Evolutionary conservation across 2,329 filamentous ascomycete species (phyloP).

Genomic region (Cladosporium sp.): DNA sequence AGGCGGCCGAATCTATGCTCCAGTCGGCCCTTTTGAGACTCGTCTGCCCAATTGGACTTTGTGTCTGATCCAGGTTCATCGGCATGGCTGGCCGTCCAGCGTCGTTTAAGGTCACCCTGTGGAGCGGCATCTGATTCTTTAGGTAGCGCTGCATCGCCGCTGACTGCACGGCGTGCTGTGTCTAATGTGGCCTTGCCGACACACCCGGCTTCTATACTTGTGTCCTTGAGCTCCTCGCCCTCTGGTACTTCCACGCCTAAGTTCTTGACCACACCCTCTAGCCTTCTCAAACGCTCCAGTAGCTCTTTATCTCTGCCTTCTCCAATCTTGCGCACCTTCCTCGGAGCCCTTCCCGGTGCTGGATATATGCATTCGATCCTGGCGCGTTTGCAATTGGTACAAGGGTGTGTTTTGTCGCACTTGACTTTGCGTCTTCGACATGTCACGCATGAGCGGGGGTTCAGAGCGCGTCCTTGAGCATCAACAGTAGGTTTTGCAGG

Average conservation of each 20-base stretch:
- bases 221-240: constrained; percentile 32
- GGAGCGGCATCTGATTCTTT: neutral
- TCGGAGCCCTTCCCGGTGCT: constrained; percentile 66
- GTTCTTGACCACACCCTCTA: constrained; percentile 69
- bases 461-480: constrained; percentile 31
- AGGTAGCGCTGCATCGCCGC: neutral
- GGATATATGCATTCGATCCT: constrained; percentile 71
- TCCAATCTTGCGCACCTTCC: constrained; percentile 63
- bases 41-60: constrained; percentile 26
- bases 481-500: constrained; percentile 19
- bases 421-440: constrained; percentile 63
- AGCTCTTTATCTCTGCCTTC: constrained; percentile 58
- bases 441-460: constrained; percentile 47
- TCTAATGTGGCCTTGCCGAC: neutral
- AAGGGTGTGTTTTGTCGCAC: constrained; percentile 74
- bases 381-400: constrained; percentile 68
- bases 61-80: neutral
- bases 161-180: constrained; percentile 2
- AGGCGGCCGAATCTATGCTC: constrained; percentile 59
- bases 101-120: constrained; percentile 5
- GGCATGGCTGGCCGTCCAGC: constrained; percentile 6
- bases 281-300: constrained; percentile 65
- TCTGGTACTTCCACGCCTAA: constrained; percentile 45
- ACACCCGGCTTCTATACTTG: neutral
- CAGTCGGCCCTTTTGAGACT: constrained; percentile 24